Evolutionary conservation across 2,329 filamentous ascomycete species (phyloP).

Genomic region (Dendrostoma leiphaemia): DNA sequence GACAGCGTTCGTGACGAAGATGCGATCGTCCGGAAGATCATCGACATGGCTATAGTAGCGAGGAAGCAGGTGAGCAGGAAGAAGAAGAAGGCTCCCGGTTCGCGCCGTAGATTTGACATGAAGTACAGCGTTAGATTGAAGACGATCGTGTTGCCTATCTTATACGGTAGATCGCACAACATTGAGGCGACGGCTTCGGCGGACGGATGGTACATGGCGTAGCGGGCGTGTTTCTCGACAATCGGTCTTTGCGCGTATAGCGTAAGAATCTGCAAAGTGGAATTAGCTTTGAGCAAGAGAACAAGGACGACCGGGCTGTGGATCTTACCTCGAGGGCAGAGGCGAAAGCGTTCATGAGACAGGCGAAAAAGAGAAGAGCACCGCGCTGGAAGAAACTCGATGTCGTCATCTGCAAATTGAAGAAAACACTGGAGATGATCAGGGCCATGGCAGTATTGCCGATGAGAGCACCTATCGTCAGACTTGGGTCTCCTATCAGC

Average conservation of each 20-base stretch:
- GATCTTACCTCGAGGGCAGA: slow-evolving; percentile 67
- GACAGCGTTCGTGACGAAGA: slow-evolving; percentile 69
- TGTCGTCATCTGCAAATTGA: slow-evolving; percentile 65
- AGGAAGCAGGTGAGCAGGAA: slow-evolving; percentile 75
- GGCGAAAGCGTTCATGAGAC: slow-evolving; percentile 81
- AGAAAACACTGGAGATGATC: slow-evolving; percentile 79
- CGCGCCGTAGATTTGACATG: slow-evolving; percentile 76
- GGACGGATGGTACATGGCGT: slow-evolving; percentile 86
- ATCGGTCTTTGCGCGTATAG: slow-evolving; percentile 88
- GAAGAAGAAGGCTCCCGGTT: slow-evolving; percentile 78
- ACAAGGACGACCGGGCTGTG: not conserved
- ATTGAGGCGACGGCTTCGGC: slow-evolving; percentile 87
- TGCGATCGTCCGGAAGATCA: slow-evolving; percentile 82
- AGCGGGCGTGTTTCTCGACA: slow-evolving; percentile 84
- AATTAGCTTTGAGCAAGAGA: not conserved
- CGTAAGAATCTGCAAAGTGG: slow-evolving; percentile 64
- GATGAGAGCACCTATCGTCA: slow-evolving; percentile 66
- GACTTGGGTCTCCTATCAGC: slow-evolving; percentile 71
- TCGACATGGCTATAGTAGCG: slow-evolving; percentile 76
- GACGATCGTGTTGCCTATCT: slow-evolving; percentile 67
- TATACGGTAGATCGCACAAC: slow-evolving; percentile 83
- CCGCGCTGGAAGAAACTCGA: slow-evolving; percentile 75
- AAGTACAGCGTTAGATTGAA: slow-evolving; percentile 87
- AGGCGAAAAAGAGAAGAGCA: slow-evolving; percentile 82
- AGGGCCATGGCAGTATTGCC: slow-evolving; percentile 75